A percentile compares a stretch with the other conserved stretches of the same genome.
Evolutionary conservation across 495 filamentous ascomycete species (phyloP).

Genomic region (Amphirosellinia nigrospora): DNA sequence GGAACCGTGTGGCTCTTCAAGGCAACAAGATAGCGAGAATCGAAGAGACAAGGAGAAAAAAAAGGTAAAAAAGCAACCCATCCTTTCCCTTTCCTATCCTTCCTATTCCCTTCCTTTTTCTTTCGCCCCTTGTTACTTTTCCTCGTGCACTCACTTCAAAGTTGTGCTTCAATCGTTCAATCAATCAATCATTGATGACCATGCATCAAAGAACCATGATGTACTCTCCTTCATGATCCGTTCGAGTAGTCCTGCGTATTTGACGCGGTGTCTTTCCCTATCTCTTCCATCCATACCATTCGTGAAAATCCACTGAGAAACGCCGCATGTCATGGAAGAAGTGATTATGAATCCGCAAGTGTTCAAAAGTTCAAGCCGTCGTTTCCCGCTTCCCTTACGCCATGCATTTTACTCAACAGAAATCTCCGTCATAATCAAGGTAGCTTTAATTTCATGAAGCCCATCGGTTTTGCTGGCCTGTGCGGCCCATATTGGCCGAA

Average conservation of each 20-base stretch:
- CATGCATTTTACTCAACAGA: constrained; percentile 21
- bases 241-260: neutral
- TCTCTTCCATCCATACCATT: constrained; percentile 14
- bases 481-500: constrained; percentile 36
- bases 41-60: constrained; percentile 28
- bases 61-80: neutral
- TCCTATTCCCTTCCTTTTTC: constrained; percentile 25
- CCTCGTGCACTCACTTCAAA: constrained; percentile 6
- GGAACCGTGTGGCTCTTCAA: neutral
- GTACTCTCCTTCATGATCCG: neutral
- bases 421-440: constrained; percentile 5
- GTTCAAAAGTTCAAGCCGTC: constrained; percentile 18
- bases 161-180: constrained; percentile 23
- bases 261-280: neutral
- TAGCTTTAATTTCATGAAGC: constrained; percentile 26
- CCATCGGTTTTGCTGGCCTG: constrained; percentile 38
- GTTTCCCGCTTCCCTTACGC: constrained; percentile 27
- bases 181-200: constrained; percentile 26
- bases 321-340: constrained; percentile 23
- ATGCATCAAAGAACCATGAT: constrained; percentile 20
- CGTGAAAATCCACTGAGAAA: constrained; percentile 19
- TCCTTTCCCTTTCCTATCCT: constrained; percentile 21
- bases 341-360: constrained; percentile 18
- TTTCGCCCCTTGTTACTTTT: constrained; percentile 13
- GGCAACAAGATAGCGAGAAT: constrained; percentile 5